phyloP scores from a whole-genome alignment of 2,329 filamentous ascomycete genomes.

The Pseudogymnoascus sp. region DNA sequence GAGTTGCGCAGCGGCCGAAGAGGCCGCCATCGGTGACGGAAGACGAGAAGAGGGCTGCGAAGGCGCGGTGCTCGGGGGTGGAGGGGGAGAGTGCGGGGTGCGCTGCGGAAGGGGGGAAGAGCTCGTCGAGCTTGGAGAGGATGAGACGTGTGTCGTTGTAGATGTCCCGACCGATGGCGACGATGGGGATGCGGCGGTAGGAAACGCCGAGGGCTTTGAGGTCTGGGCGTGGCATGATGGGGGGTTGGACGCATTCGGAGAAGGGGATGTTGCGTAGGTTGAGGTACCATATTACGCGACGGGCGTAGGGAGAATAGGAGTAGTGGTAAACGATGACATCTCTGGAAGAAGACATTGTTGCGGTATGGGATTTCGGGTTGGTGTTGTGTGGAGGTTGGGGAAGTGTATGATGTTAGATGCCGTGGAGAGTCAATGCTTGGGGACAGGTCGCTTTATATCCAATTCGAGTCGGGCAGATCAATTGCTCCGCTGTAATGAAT shows the following conservation, averaged over 20 bases:
- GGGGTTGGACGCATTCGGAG: conserved; percentile 43
- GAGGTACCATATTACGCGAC: conserved; percentile 58
- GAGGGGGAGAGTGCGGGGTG: conserved; percentile 28
- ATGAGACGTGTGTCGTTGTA: conserved; percentile 66
- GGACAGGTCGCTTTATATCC: neutral
- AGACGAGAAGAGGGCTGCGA: conserved; percentile 47
- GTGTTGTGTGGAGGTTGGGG: neutral
- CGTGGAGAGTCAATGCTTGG: neutral
- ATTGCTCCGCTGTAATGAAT: neutral
- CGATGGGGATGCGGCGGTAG: conserved; percentile 61
- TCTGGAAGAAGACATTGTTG: conserved; percentile 26
- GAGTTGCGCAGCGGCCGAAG: conserved; percentile 42
- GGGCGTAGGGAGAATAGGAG: conserved; percentile 54
- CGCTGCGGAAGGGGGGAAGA: conserved; percentile 37
- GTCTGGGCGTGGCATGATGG: conserved; percentile 57
- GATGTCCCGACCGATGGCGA: conserved; percentile 57
- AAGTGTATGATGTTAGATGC: neutral
- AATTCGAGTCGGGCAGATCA: neutral
- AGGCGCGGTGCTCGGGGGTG: conserved; percentile 33
- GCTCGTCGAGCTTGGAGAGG: conserved; percentile 51
- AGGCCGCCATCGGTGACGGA: conserved; percentile 48
- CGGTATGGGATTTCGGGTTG: neutral
- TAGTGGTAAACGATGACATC: conserved; percentile 61
- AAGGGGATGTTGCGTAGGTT: conserved; percentile 37
- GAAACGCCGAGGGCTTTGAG: conserved; percentile 50